Conservation (phyloP, 2,329 filamentous ascomycete species). For the Penicillium psychrosexuale region DNA sequence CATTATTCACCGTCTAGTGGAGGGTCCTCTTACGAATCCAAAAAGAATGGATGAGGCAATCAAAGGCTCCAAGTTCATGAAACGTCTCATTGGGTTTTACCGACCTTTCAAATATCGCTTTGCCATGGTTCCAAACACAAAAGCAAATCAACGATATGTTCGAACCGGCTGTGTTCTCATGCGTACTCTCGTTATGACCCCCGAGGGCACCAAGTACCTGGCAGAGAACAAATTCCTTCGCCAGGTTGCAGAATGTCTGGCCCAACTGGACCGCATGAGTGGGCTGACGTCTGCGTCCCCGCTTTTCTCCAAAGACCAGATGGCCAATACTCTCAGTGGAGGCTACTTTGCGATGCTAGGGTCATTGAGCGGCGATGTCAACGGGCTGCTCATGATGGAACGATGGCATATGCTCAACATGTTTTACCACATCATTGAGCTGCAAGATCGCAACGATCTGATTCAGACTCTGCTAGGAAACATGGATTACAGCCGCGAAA, state of each 20-base stretch:
- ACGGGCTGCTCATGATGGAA: constrained; percentile 85
- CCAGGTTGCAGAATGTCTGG: constrained; percentile 92
- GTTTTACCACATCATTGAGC: constrained; percentile 97
- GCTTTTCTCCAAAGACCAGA: constrained; percentile 80
- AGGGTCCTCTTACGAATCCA: constrained; percentile 84
- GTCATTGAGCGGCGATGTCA: constrained; percentile 74
- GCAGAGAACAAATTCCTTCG: constrained; percentile 88
- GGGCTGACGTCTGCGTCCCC: constrained; percentile 68
- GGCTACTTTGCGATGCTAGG: constrained; percentile 95
- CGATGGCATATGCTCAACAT: constrained; percentile 99
- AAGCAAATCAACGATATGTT: constrained; percentile 91
- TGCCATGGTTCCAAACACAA: constrained; percentile 82
- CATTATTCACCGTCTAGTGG: constrained; percentile 81
- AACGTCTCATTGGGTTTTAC: constrained; percentile 90
- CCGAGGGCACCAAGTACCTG: constrained; percentile 80
- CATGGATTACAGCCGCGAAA: constrained; percentile 85
- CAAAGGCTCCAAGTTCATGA: constrained; percentile 93
- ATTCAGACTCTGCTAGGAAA: constrained; percentile 84
- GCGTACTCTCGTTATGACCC: constrained; percentile 77
- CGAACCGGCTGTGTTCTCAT: constrained; percentile 84
- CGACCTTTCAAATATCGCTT: constrained; percentile 96
- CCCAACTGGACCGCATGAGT: constrained; percentile 85
- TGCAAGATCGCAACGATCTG: constrained; percentile 85
- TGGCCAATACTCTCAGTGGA: constrained; percentile 81
- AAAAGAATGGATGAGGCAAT: constrained; percentile 92